Percentiles rank a stretch among this genome's conserved stretches.
Conservation (phyloP, 1,139 yeast species). For the Saccharomyces hybrid region DNA sequence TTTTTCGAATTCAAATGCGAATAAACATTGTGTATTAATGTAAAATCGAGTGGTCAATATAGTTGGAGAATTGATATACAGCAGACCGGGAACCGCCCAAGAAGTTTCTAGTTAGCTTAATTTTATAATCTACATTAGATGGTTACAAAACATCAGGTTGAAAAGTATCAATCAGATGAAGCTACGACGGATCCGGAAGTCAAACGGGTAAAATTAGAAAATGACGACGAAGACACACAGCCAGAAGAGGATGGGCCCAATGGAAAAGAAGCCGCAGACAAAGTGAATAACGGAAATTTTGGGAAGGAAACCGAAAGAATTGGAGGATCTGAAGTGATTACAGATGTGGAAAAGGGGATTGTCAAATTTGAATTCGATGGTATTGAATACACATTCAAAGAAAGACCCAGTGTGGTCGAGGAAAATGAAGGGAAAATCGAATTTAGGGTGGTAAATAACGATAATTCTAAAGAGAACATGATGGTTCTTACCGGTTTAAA, state of each 20-base stretch:
- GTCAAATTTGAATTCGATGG: constrained; percentile 63
- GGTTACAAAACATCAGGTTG: background rate
- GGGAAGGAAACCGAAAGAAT: constrained; percentile 20
- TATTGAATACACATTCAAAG: constrained; percentile 74
- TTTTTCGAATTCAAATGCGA: background rate
- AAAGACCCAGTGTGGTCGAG: constrained; percentile 87
- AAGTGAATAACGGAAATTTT: constrained; percentile 11
- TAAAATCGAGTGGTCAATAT: background rate
- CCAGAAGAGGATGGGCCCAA: constrained; percentile 28
- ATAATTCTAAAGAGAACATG: constrained; percentile 75
- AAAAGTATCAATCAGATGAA: constrained; percentile 13
- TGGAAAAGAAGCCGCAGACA: background rate
- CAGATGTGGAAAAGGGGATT: constrained; percentile 40
- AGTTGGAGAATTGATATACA: background rate
- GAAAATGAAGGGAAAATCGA: constrained; percentile 88
- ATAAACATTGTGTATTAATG: background rate
- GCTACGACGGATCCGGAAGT: constrained; percentile 33
- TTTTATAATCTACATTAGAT: background rate
- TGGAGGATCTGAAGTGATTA: constrained; percentile 23
- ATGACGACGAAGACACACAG: constrained; percentile 33
- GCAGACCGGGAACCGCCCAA: background rate
- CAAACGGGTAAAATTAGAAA: constrained; percentile 18
- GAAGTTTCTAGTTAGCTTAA: background rate
- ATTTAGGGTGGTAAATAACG: constrained; percentile 92
- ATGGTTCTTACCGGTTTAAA: constrained; percentile 91